phyloP scores from a whole-genome alignment of 768 basidiomycete genomes.

The Piloderma croceum region DNA sequence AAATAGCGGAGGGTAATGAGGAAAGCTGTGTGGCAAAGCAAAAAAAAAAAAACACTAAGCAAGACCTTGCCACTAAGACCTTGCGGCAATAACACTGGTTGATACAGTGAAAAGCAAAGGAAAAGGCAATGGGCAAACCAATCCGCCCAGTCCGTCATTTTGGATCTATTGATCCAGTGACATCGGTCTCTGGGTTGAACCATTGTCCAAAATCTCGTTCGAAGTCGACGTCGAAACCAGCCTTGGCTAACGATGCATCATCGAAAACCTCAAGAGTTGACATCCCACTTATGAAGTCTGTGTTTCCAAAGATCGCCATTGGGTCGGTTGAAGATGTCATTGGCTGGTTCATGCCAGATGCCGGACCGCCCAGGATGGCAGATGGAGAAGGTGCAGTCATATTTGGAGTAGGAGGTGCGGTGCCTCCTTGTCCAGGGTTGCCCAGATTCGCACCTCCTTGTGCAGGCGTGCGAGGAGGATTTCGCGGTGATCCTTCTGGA shows the following conservation, averaged over 20 bases:
- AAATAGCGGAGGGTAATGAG: no score
- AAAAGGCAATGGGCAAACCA: no score
- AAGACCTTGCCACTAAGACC: no score
- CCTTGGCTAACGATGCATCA: slow-evolving; percentile 32
- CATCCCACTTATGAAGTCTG: neutral
- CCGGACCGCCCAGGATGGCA: slow-evolving; percentile 22
- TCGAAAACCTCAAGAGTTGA: slow-evolving; percentile 22
- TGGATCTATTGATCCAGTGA: neutral
- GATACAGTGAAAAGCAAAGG: no score
- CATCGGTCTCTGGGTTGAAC: slow-evolving; percentile 57
- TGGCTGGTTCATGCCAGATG: slow-evolving; percentile 8
- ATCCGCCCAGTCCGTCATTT: no score
- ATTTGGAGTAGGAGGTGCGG: slow-evolving; percentile 30
- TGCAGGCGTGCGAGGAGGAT: slow-evolving; percentile 25
- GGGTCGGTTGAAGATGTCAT: slow-evolving; percentile 7
- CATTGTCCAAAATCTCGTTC: slow-evolving; percentile 74
- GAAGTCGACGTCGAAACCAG: slow-evolving; percentile 53
- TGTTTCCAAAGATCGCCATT: slow-evolving; percentile 6
- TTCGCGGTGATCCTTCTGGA: slow-evolving; percentile 39
- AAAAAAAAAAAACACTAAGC: no score
- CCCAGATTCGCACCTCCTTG: slow-evolving; percentile 17
- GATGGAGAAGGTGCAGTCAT: slow-evolving; percentile 36
- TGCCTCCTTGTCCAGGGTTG: slow-evolving; percentile 27
- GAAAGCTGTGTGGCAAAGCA: no score
- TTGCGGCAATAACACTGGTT: no score